Evolutionary conservation across 805 yeast species (phyloP), one percentile per base, ranked within the genome.

Genomic region (Clavispora phyllophila): DNA sequence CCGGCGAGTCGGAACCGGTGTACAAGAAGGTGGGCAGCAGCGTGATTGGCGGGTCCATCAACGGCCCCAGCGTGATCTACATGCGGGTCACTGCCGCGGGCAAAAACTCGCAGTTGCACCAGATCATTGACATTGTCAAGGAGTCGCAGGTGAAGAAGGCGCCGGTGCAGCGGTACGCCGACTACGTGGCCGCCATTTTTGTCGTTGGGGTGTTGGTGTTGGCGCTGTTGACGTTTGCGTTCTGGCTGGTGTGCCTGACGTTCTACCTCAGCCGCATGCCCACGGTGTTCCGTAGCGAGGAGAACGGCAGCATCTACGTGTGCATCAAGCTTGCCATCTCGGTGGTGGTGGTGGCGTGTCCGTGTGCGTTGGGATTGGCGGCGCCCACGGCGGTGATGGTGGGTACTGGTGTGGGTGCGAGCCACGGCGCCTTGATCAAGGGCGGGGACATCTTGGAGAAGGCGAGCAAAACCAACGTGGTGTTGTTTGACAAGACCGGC

Each of bases 321-420:
- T 83, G 91, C 57, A 62, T 95, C 43, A 81, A 85, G 54, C 74
- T 90, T 36, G 83, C 95, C 5, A 91, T 93, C 22, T 82, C 95
- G 6, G 99, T 93, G 5, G 78, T 95, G 49, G 96, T 93, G 9
- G 97, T 93, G 39, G 99, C 99, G 1, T 93, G 99, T 64, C 99
- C 99, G 0, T 93, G 99, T 73, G 98, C 99, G 0, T 66, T 93
- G 19, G 99, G 99, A 3, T 72, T 93, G 39, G 97, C 97, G 3
- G 96, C 98, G 0, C 99, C 99, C 1, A 95, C 99, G 1, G 98
- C 98, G 0, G 87, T 93, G 9, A 93, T 95, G 97, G 99, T 93
- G 2, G 99, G 97, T 8, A 91, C 98, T 2, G 99, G 99, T 32
- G 84, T 88, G 18, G 98, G 96, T 32, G 98, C 99, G 0, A 63